Evolutionary conservation across 2,329 filamentous ascomycete genomes (phyloP).

Genomic region (Basipetospora chlamydospora): DNA sequence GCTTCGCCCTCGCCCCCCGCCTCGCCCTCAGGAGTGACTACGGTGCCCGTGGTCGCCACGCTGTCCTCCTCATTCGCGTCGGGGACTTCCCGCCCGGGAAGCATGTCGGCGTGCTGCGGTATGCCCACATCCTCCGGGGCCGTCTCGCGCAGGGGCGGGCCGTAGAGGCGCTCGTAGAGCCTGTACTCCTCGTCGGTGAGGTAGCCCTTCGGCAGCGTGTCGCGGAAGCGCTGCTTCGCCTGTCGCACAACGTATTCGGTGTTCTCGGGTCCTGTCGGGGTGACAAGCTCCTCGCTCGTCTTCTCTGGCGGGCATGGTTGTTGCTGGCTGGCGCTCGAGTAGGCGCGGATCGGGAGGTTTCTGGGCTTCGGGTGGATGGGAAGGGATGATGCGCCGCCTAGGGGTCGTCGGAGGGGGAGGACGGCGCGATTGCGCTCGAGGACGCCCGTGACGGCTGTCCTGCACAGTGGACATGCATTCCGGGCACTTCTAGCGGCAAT

Average conservation of each 20-base stretch:
- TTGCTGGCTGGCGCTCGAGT: constrained; percentile 4
- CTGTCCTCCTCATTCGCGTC: constrained; percentile 3
- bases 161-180: constrained; percentile 71
- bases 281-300: too few species aligned
- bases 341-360: constrained; percentile 4
- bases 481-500: constrained; percentile 19
- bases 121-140: constrained; percentile 43
- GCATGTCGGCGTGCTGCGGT: constrained; percentile 16
- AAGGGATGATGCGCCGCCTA: background rate
- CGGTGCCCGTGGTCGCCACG: constrained; percentile 2
- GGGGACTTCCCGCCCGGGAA: background rate
- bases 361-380: background rate
- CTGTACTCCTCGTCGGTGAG: constrained; percentile 55
- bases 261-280: constrained; percentile 14
- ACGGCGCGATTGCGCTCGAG: constrained; percentile 6
- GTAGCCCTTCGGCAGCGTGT: constrained; percentile 58
- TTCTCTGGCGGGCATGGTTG: too few species aligned
- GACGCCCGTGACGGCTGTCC: constrained; percentile 9
- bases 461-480: constrained; percentile 18
- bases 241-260: constrained; percentile 53
- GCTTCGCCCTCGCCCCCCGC: constrained; percentile 12
- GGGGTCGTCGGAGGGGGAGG: background rate
- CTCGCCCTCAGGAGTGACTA: background rate
- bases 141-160: constrained; percentile 52
- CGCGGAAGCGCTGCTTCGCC: constrained; percentile 61